A percentile compares a stretch with the other conserved stretches of the same genome.
Evolutionary conservation across 331 rosid species (phyloP).

Genomic region (Phaseolus coccineus): DNA sequence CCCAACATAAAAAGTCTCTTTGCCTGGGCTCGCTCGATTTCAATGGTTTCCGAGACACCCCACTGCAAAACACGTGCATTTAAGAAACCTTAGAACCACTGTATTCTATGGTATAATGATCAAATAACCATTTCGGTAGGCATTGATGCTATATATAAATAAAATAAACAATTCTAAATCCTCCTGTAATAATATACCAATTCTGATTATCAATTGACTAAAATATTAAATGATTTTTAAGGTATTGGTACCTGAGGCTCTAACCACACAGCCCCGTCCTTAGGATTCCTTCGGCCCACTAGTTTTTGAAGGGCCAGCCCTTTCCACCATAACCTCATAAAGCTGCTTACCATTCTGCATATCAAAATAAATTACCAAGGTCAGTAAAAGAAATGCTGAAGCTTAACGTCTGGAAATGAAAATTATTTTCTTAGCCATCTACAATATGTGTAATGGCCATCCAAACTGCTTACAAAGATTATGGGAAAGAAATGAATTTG

Average conservation of each 20-base stretch:
- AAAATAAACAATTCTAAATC: neutral
- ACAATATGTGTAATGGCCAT: constrained; percentile 17
- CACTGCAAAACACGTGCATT: constrained; percentile 2
- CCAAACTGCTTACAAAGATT: constrained; percentile 73
- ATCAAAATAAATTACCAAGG: constrained; percentile 39
- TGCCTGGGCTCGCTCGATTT: neutral
- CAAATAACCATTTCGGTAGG: neutral
- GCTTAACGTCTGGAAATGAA: constrained; percentile 8
- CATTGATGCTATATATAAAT: neutral
- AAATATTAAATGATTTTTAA: neutral
- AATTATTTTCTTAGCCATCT: constrained; percentile 19
- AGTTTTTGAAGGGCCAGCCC: constrained; percentile 91
- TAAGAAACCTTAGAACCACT: neutral
- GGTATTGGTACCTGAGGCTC: constrained; percentile 35
- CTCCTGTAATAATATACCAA: neutral
- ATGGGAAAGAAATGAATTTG: constrained; percentile 96
- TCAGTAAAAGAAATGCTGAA: constrained; percentile 37
- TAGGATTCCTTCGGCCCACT: constrained; percentile 71
- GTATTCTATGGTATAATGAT: neutral
- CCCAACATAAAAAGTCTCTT: neutral
- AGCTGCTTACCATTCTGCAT: constrained; percentile 96
- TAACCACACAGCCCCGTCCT: constrained; percentile 40
- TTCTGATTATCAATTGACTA: neutral
- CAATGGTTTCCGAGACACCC: neutral
- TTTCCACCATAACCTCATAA: constrained; percentile 91